phyloP scores from a whole-genome alignment of 306 rosid species.

The Quercus robur region DNA sequence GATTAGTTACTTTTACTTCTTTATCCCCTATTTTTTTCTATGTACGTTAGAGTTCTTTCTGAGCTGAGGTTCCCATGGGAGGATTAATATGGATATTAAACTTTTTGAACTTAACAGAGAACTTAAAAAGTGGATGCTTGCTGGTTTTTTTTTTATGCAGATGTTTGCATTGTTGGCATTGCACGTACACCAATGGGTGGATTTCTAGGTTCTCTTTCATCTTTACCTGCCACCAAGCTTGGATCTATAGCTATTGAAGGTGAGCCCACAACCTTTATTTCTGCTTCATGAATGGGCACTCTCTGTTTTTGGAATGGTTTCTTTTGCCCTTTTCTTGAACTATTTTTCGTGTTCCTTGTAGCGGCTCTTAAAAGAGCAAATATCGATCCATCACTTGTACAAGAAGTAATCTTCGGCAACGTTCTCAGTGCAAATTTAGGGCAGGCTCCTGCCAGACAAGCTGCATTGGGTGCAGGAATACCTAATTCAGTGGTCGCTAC shows the following conservation, averaged over 20 bases:
- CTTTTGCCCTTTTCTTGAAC: not conserved
- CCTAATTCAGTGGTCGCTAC: constrained; percentile 79
- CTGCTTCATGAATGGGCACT: constrained; percentile 1
- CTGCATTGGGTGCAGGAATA: constrained; percentile 96
- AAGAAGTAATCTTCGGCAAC: constrained; percentile 93
- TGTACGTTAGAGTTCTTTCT: no score
- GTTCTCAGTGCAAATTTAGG: constrained; percentile 98
- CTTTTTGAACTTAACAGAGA: constrained; percentile 7
- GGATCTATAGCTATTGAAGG: constrained; percentile 93
- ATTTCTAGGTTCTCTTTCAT: constrained; percentile 84
- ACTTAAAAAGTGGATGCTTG: not conserved
- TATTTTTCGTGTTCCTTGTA: constrained; percentile 22
- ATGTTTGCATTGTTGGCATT: constrained; percentile 95
- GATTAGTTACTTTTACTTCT: not conserved
- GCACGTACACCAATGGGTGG: constrained; percentile 99
- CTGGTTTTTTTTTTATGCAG: constrained; percentile 37
- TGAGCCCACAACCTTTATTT: constrained; percentile 17
- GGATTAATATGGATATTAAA: not conserved
- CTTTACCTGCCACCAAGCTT: constrained; percentile 83
- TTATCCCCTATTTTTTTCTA: not conserved
- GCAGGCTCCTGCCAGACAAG: constrained; percentile 99
- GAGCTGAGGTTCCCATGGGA: no score
- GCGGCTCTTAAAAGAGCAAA: constrained; percentile 94
- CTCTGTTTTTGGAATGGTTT: not conserved
- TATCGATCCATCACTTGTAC: constrained; percentile 80